Evolutionary conservation across 176 grass and related monocot genomes (phyloP).

Genomic region (Musa schizocarpa): DNA sequence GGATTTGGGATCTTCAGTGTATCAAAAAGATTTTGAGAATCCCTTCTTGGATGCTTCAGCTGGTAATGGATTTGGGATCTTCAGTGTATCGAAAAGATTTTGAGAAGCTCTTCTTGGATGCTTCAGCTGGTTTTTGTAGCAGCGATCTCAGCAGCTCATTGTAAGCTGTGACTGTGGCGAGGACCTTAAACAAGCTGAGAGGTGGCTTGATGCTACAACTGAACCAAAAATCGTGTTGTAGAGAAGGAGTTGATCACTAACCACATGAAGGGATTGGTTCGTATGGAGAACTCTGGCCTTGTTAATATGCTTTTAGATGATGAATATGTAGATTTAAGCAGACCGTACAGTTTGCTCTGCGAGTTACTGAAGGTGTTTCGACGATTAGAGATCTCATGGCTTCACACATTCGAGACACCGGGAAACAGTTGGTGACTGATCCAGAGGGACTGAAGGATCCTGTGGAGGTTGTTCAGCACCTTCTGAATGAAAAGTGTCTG

Average conservation of each 20-base stretch:
- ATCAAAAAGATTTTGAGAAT: slow-evolving; percentile 92
- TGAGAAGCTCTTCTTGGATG: slow-evolving; percentile 75
- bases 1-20: slow-evolving; percentile 80
- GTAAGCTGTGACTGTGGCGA: slow-evolving; percentile 82
- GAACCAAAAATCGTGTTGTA: slow-evolving; percentile 79
- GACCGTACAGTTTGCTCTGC: slow-evolving; percentile 77
- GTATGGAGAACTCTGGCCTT: slow-evolving; percentile 89
- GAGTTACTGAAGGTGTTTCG: slow-evolving; percentile 71
- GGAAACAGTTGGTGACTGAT: slow-evolving; percentile 8
- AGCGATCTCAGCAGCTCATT: slow-evolving; percentile 77
- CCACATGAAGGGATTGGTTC: slow-evolving; percentile 85
- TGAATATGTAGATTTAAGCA: slow-evolving; percentile 63
- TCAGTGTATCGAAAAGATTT: slow-evolving; percentile 89
- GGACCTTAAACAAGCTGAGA: slow-evolving; percentile 85
- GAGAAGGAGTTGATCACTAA: slow-evolving; percentile 96
- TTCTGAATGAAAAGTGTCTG: slow-evolving; percentile 81
- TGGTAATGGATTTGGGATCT: slow-evolving; percentile 78
- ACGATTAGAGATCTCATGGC: slow-evolving; percentile 37
- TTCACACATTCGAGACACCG: slow-evolving; percentile 13
- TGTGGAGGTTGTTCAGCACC: slow-evolving; percentile 21
- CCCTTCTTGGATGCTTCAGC: slow-evolving; percentile 70
- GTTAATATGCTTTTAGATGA: slow-evolving; percentile 91
- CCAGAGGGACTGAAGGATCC: slow-evolving; percentile 7
- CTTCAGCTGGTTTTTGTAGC: slow-evolving; percentile 75
- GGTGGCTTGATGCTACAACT: slow-evolving; percentile 70